Base-by-base conservation (phyloP, 1,139 yeast genomes). In the Saccharomyces hybrid region DNA sequence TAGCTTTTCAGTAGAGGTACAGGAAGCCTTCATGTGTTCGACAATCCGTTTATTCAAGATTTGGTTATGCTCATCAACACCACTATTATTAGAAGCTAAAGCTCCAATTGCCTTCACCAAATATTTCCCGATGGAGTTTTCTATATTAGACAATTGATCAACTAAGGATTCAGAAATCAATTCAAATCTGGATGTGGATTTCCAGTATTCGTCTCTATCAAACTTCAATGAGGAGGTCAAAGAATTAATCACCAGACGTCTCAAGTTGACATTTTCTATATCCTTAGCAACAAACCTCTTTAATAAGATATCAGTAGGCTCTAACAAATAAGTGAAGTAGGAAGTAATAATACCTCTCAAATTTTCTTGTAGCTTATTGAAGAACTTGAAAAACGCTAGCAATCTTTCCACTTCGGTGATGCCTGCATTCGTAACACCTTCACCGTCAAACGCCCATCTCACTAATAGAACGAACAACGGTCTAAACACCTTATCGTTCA, bases 151-250 rank as follows among this genome's bases (percentile, higher is more conserved):
- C 57, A 91, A 76, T 72, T 90, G 96, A 23, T 73, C 72, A 57
- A 88, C 73, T 56, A 95, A 76, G 14, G 86, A 80, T 34, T 70
- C 74, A 23, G 83, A 78, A 44, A 90, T 78, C 56, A 82, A 73
- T 50, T 87, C 95, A 67, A 90, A 93, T 68, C 98, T 81, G 46
- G 88, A 82, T 56, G 85, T 86, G 52, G 90, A 83, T 55, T 88
- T 85, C 98, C 99, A 93, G 74, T 88, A 93, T 66, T 93, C 98
- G 63, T 87, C 96, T 66, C 86, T 88, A 66, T 91, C 98, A 66
- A 83, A 86, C 64, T 84, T 88, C 76, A 91, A 89, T 1, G 96
- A 84, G 0, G 88, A 78, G 1, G 84, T 81, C 58, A 91, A 74
- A 0, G 96, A 83, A 59, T 81, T 84, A 57, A 89, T 74, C 26